Percentiles rank a stretch among this genome's conserved stretches.
These are phyloP conservation scores for Nothophytophthora sp. DNA, from an alignment of 352 stramenopile genomes.

Conservation along the genomic window DNA sequence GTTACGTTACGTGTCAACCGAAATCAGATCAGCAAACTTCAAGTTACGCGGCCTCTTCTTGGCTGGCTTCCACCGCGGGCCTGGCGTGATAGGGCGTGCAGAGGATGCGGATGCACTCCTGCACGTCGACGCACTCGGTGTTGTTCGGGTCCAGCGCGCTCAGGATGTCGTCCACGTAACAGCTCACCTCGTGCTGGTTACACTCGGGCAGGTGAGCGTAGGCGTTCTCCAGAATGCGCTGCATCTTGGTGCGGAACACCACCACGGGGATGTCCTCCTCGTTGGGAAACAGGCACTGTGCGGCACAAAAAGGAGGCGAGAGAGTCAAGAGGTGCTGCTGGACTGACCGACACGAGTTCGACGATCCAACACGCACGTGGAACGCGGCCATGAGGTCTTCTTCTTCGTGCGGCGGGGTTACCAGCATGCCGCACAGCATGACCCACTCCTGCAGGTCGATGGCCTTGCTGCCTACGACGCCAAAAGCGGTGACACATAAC, in stretches of 20 bases:
- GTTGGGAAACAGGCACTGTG: constrained; percentile 61
- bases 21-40: no score
- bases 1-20: no score
- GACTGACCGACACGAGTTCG: background rate
- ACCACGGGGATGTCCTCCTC: constrained; percentile 61
- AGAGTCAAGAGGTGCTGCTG: background rate
- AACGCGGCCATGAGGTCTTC: constrained; percentile 52
- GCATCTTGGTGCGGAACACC: constrained; percentile 73
- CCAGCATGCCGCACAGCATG: constrained; percentile 61
- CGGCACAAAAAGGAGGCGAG: background rate
- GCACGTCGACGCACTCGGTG: constrained; percentile 71
- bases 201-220: constrained; percentile 64
- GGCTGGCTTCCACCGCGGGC: background rate
- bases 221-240: constrained; percentile 62
- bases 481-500: background rate
- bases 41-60: no score
- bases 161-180: constrained; percentile 70
- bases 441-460: constrained; percentile 73
- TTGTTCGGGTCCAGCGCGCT: constrained; percentile 68
- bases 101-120: constrained; percentile 68
- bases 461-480: constrained; percentile 46
- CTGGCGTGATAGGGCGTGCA: constrained; percentile 47
- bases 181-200: constrained; percentile 73
- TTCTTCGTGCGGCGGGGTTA: constrained; percentile 56
- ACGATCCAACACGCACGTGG: constrained; percentile 52